Conservation (phyloP, 805 yeast genomes). For the Citeromyces matritensis region DNA sequence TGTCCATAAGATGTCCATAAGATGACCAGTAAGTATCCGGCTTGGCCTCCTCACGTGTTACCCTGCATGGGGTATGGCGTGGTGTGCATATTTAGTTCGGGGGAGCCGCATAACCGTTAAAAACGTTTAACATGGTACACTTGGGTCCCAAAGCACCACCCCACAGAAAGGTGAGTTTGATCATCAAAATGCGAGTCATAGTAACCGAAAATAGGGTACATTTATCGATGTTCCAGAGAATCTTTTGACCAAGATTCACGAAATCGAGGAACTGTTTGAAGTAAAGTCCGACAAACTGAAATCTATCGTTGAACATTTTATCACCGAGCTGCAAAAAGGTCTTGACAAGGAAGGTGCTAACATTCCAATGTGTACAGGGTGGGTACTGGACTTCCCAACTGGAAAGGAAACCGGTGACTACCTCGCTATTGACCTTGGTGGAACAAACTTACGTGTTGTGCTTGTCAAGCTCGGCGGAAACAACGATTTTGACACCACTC, state of each 20-base stretch:
- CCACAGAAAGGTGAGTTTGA: constrained; percentile 41
- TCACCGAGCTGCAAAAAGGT: constrained; percentile 71
- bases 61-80: no score
- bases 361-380: constrained; percentile 94
- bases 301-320: constrained; percentile 61
- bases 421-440: constrained; percentile 93
- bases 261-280: constrained; percentile 44
- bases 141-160: constrained; percentile 78
- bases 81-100: no score
- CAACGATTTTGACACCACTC: constrained; percentile 72
- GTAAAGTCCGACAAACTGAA: constrained; percentile 46
- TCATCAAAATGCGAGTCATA: neutral
- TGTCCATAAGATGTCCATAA: no score
- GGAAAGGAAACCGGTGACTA: constrained; percentile 85
- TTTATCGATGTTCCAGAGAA: constrained; percentile 54
- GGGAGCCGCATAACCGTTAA: no score
- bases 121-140: constrained; percentile 46
- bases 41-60: no score
- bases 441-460: constrained; percentile 91
- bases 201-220: constrained; percentile 26
- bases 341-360: constrained; percentile 62
- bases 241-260: constrained; percentile 19
- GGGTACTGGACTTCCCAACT: constrained; percentile 91
- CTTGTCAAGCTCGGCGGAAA: constrained; percentile 74
- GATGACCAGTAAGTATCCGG: no score